A percentile compares a stretch with the other conserved stretches of the same genome.
These are phyloP conservation scores for Eutypella sp. DNA, from an alignment of 2,329 filamentous ascomycete species.

Conservation along the genomic window DNA sequence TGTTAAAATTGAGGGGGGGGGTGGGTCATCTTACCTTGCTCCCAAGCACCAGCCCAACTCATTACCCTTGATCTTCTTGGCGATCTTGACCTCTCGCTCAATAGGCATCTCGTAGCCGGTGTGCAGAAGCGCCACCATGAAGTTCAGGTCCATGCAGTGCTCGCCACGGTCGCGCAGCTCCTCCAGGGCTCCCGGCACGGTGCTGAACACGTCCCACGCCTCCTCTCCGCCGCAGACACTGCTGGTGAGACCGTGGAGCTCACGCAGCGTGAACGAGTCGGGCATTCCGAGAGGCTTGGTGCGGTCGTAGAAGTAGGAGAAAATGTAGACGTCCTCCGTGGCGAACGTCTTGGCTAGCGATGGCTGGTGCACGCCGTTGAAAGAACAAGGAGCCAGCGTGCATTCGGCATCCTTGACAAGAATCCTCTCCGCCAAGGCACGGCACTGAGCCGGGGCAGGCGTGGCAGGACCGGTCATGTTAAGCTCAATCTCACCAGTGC, in stretches of 20 bases:
- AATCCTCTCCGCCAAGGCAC: slow-evolving; percentile 83
- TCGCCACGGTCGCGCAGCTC: slow-evolving; percentile 82
- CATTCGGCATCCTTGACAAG: slow-evolving; percentile 82
- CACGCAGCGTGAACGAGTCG: slow-evolving; percentile 88
- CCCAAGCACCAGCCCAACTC: slow-evolving; percentile 97
- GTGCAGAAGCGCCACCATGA: slow-evolving; percentile 89
- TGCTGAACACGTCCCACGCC: slow-evolving; percentile 75
- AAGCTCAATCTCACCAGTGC: slow-evolving; percentile 56
- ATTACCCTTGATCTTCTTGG: slow-evolving; percentile 97
- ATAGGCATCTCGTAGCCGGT: slow-evolving; percentile 98
- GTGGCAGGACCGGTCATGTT: slow-evolving; percentile 83
- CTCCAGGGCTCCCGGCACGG: slow-evolving; percentile 69
- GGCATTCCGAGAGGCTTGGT: slow-evolving; percentile 94
- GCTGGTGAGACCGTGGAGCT: slow-evolving; percentile 79
- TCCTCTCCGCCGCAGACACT: slow-evolving; percentile 77
- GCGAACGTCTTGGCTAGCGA: slow-evolving; percentile 88
- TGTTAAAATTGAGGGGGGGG: background rate
- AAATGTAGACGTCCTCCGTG: slow-evolving; percentile 87
- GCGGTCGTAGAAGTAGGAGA: slow-evolving; percentile 98
- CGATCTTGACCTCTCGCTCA: slow-evolving; percentile 92
- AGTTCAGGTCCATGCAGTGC: slow-evolving; percentile 91
- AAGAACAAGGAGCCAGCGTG: slow-evolving; percentile 85
- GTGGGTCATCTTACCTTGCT: slow-evolving; percentile 64
- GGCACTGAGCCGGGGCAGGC: slow-evolving; percentile 79
- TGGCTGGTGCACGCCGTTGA: slow-evolving; percentile 96